Evolutionary conservation across 2,329 filamentous ascomycete species (phyloP).

Genomic region (Colletotrichum lupini): DNA sequence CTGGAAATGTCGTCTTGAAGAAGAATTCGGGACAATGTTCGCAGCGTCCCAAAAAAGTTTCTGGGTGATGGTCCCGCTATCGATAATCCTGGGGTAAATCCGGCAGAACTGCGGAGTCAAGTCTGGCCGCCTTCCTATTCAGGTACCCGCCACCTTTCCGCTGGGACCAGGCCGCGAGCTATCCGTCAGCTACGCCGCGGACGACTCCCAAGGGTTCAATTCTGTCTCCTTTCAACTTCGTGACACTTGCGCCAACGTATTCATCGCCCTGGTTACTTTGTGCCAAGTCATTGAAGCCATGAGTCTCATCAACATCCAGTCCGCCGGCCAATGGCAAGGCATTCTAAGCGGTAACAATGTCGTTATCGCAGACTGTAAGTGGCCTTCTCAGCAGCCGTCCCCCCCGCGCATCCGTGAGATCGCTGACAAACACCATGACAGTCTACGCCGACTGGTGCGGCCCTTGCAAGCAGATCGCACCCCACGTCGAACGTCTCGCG

Average conservation of each 20-base stretch:
- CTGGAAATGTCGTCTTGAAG: not conserved
- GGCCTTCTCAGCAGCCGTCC: conserved; percentile 18
- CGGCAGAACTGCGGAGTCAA: conserved; percentile 39
- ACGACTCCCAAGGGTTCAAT: not conserved
- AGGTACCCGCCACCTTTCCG: conserved; percentile 24
- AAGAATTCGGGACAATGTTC: not conserved
- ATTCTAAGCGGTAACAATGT: conserved; percentile 79
- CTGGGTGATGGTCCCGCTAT: conserved; percentile 23
- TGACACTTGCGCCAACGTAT: conserved; percentile 5
- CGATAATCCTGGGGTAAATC: conserved; percentile 30
- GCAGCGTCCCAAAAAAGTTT: conserved; percentile 29
- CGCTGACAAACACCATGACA: conserved; percentile 51
- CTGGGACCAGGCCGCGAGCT: conserved; percentile 25
- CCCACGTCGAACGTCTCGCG: conserved; percentile 86
- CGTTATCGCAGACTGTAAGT: conserved; percentile 90
- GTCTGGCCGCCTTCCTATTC: conserved; percentile 39
- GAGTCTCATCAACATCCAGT: conserved; percentile 69
- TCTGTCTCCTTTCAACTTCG: not conserved
- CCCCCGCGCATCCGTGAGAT: conserved; percentile 21
- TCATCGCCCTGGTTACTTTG: not conserved
- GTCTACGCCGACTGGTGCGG: conserved; percentile 97
- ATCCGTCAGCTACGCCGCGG: conserved; percentile 8
- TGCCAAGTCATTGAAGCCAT: conserved; percentile 44
- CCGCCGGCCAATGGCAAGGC: conserved; percentile 76
- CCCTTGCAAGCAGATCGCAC: conserved; percentile 92